Evolutionary conservation across 441 rosid species (phyloP).

Genomic region (Corymbia citriodora): DNA sequence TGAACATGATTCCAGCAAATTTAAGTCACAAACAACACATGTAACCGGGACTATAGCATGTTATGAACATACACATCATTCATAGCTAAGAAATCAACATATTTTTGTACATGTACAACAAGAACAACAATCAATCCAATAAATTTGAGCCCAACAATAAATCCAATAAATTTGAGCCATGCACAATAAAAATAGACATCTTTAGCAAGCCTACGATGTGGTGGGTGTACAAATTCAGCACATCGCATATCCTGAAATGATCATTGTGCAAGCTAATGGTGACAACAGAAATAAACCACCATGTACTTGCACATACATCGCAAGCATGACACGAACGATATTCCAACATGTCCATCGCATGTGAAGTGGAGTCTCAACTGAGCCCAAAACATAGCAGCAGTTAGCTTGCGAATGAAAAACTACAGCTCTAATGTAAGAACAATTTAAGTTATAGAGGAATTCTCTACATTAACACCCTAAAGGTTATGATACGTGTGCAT

Average conservation of each 20-base stretch:
- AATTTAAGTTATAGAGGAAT: too few species aligned
- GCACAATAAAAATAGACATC: too few species aligned
- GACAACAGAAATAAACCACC: not conserved
- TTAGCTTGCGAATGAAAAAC: not conserved
- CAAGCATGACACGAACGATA: not conserved
- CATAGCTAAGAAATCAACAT: not conserved
- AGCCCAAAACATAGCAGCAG: not conserved
- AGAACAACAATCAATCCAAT: not conserved
- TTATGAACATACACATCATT: not conserved
- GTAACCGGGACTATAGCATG: not conserved
- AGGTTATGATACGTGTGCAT: too few species aligned
- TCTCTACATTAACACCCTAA: too few species aligned
- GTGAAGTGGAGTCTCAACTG: not conserved
- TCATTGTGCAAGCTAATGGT: too few species aligned
- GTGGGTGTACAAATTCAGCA: too few species aligned
- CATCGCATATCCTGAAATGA: too few species aligned
- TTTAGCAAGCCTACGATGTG: too few species aligned
- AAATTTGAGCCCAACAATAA: too few species aligned
- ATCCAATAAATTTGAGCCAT: too few species aligned
- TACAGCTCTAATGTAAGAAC: rapidly evolving
- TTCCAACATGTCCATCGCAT: not conserved
- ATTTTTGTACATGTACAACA: not conserved
- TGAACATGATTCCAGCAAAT: not conserved
- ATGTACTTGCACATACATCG: not conserved
- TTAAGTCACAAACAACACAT: not conserved